phyloP scores from a whole-genome alignment of 2,329 filamentous ascomycete species.

The Phaeosphaeria sp. region DNA sequence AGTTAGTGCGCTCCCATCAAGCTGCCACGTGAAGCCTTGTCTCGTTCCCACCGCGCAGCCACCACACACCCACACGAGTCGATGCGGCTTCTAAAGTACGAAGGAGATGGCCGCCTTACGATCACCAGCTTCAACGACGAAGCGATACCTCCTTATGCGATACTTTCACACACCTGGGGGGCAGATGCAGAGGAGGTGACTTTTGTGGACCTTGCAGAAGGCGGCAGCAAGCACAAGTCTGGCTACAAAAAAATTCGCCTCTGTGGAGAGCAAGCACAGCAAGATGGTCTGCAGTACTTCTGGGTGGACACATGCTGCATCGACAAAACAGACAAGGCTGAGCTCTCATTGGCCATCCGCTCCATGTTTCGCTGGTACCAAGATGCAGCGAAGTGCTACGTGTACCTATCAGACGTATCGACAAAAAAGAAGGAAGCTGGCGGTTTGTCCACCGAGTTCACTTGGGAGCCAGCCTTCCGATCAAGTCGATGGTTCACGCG shows the following conservation, averaged over 20 bases:
- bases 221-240: neutral
- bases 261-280: slow-evolving; percentile 5
- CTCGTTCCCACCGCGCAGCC: neutral
- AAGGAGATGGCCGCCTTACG: neutral
- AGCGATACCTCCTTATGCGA: neutral
- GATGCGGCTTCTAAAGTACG: slow-evolving; percentile 5
- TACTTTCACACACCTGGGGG: neutral
- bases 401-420: too few species aligned
- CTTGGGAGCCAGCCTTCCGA: neutral
- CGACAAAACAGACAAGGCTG: slow-evolving; percentile 2
- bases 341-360: neutral
- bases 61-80: neutral
- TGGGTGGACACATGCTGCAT: slow-evolving; percentile 15
- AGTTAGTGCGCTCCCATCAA: neutral
- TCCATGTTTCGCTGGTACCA: slow-evolving; percentile 2
- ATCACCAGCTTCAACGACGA: slow-evolving; percentile 3
- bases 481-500: neutral
- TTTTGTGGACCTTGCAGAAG: neutral
- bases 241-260: neutral
- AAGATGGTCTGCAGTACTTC: too few species aligned
- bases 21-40: neutral
- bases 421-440: neutral
- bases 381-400: neutral
- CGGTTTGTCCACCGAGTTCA: neutral
- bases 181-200: neutral